Evolutionary conservation across 2,329 filamentous ascomycete genomes (phyloP), one percentile per base, ranked within the genome.

Genomic region (Rutstroemia sydowiana): DNA sequence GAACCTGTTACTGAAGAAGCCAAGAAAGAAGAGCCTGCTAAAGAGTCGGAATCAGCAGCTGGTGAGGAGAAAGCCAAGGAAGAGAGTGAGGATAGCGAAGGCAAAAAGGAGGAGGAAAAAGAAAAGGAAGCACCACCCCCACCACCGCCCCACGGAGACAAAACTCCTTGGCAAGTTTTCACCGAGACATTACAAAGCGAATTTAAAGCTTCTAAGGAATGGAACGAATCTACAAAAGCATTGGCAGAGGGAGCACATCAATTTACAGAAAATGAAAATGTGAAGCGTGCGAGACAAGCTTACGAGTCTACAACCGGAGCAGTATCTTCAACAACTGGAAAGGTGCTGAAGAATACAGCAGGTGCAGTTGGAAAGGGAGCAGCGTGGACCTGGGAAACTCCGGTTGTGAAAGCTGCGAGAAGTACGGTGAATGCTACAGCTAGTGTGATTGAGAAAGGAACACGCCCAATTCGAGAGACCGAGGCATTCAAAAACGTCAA

Each of bases 101-200:
- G 57, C 58, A 51, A 51, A 57, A 37, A 61, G 59, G 53, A 71
- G 70, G 30, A 54, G 71, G 67, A 70, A 53, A 65, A 71, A 41
- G n/a, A n/a, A n/a, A n/a, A n/a, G n/a, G 53, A 63, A 63, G 81
- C 89, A 55, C 70, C 81, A 26, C 85, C 91, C 11, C 88, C 92
- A 20, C 92, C 91, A 13, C 92, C 93, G n/a, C 92, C 91, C 18
- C 93, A 98, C 66, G 93, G 93, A 55, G 90, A 95, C 73, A 98
- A 98, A 76, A 93, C 92, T 3, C 93, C 93, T 49, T 97, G 93
- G 91, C 89, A 97, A 69, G 93, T 98, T 30, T 98, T 98, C 74
- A 88, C 88, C 65, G 93, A 98, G 67, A 98, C 93, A n/a, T 81
- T 98, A 71, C 82, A 88, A 69, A 79, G 77, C 52, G 93, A 98